phyloP scores from a whole-genome alignment of 2,329 filamentous ascomycete genomes.

The Sordariomycetes sp. region DNA sequence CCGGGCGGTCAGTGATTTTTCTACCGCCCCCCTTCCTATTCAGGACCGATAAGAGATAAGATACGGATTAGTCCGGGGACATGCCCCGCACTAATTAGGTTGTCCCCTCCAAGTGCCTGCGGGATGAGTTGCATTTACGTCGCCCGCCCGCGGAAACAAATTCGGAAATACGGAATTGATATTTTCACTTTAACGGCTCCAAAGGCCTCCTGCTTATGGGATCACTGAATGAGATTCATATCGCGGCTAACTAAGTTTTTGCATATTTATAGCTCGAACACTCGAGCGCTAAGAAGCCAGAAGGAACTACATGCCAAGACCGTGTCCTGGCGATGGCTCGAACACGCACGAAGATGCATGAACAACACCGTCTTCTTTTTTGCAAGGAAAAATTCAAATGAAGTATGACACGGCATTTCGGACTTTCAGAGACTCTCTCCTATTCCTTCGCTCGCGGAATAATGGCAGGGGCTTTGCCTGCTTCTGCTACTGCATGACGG shows the following conservation, averaged over 20 bases:
- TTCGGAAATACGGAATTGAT: not conserved
- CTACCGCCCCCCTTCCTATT: not conserved
- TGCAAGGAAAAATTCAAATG: not conserved
- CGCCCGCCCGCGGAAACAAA: no score
- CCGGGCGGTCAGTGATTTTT: constrained; percentile 2
- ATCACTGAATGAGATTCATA: no score
- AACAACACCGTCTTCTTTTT: no score
- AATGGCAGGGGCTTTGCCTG: not conserved
- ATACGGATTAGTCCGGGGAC: not conserved
- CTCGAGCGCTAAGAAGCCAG: no score
- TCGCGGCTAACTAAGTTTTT: no score
- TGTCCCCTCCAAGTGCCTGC: not conserved
- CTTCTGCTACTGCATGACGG: not conserved
- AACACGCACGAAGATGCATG: no score
- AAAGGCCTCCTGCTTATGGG: no score
- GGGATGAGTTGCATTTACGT: not conserved
- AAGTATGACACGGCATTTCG: not conserved
- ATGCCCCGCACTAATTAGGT: not conserved
- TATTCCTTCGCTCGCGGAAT: not conserved
- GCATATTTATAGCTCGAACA: no score
- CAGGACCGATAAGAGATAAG: constrained; percentile 8
- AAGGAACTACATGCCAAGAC: no score
- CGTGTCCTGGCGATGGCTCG: no score
- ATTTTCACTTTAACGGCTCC: no score
- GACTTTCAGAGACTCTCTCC: not conserved